Evolutionary conservation across 768 basidiomycete species (phyloP).

Genomic region (Auricularia sp.): DNA sequence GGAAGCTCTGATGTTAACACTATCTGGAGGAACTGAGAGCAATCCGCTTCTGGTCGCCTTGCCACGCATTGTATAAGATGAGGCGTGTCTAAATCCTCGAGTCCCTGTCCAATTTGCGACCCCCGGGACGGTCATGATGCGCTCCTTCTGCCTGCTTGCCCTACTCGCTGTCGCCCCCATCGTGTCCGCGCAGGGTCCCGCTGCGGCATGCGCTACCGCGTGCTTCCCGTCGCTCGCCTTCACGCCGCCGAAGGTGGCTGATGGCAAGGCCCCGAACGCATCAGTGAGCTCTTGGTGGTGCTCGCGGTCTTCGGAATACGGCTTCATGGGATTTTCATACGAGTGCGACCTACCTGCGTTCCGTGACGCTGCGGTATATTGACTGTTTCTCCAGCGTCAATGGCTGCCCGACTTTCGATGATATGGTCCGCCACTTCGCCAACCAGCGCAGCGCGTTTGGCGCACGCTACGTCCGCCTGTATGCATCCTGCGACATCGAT

Average conservation of each 20-base stretch:
- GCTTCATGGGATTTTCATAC: neutral
- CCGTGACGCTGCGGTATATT: neutral
- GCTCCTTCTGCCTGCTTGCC: neutral
- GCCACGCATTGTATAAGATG: no score
- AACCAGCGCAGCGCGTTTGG: conserved; percentile 3
- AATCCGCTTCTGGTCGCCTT: no score
- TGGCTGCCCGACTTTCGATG: neutral
- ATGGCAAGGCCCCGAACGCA: neutral
- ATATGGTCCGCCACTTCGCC: conserved; percentile 4
- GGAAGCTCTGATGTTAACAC: no score
- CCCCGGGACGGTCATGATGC: no score
- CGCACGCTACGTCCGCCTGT: conserved; percentile 9
- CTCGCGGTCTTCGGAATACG: neutral
- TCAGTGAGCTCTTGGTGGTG: neutral
- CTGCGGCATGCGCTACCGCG: neutral
- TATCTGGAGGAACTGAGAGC: no score
- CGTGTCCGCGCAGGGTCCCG: neutral
- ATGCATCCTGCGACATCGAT: conserved; percentile 4
- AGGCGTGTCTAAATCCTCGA: no score
- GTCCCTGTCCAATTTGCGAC: no score
- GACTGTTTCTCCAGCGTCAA: neutral
- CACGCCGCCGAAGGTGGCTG: neutral
- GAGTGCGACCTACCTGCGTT: neutral
- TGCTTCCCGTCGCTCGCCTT: neutral
- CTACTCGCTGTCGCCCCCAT: neutral